Evolutionary conservation across 306 rosid genomes (phyloP).

Genomic region (Vigna reflexopilosa): DNA sequence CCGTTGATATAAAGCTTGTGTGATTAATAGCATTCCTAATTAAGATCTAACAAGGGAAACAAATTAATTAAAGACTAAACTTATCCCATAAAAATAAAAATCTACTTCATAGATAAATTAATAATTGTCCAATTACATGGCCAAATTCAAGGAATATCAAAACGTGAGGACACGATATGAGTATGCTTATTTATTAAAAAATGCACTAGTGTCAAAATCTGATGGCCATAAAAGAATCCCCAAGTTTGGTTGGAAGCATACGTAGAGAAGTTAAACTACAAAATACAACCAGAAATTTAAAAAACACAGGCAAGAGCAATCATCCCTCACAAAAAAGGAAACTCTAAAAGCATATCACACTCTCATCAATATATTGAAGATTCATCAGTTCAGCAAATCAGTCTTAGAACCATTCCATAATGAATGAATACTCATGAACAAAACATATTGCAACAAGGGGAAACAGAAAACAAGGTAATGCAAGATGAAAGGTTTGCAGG

Average conservation of each 20-base stretch:
- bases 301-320: conserved; percentile 12
- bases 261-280: not conserved
- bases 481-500: conserved; percentile 24
- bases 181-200: conserved; percentile 23
- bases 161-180: conserved; percentile 15
- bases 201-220: conserved; percentile 21
- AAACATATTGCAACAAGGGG: conserved; percentile 27
- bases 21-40: conserved; percentile 32
- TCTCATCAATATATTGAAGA: conserved; percentile 10
- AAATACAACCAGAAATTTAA: conserved; percentile 12
- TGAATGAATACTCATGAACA: conserved; percentile 7
- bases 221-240: conserved; percentile 9
- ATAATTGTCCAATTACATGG: conserved; percentile 17
- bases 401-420: conserved; percentile 2
- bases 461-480: conserved; percentile 20
- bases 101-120: conserved; percentile 7
- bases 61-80: not conserved
- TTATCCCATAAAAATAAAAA: conserved; percentile 17
- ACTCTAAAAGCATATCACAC: conserved; percentile 25
- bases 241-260: conserved; percentile 28
- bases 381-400: conserved; percentile 28
- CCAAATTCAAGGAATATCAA: conserved; percentile 39
- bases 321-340: conserved; percentile 18
- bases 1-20: not conserved
- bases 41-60: conserved; percentile 34